Percentiles rank a stretch among this genome's conserved stretches.
phyloP scores from a whole-genome alignment of 257 asterid species.

The Datura wrightii region DNA sequence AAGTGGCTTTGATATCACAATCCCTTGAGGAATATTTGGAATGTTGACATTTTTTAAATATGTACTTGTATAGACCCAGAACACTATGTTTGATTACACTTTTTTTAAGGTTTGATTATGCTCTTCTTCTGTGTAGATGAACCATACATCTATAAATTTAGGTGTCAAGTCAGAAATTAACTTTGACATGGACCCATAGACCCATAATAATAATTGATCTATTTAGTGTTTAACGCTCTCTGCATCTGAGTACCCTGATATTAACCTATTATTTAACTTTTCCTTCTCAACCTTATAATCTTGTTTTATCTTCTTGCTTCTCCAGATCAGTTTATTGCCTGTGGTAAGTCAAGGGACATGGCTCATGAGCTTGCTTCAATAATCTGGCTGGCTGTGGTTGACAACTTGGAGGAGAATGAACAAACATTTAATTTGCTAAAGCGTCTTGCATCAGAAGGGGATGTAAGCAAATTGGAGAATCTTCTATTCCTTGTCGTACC shows the following conservation, averaged over 20 bases:
- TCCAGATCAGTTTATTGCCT: slow-evolving; percentile 82
- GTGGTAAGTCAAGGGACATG: slow-evolving; percentile 70
- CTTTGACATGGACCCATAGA: background rate
- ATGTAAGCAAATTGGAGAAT: slow-evolving; percentile 48
- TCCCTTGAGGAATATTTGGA: slow-evolving; percentile 14
- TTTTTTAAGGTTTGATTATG: background rate
- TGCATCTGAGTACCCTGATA: background rate
- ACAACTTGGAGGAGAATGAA: slow-evolving; percentile 72
- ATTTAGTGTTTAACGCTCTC: slow-evolving; percentile 3
- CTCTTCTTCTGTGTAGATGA: slow-evolving; percentile 25
- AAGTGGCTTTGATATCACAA: background rate
- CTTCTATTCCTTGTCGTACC: slow-evolving; percentile 8
- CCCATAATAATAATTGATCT: background rate
- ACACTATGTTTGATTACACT: background rate
- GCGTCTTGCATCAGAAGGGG: slow-evolving; percentile 74
- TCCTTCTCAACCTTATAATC: slow-evolving; percentile 5
- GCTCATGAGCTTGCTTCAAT: slow-evolving; percentile 70
- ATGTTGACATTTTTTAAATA: background rate
- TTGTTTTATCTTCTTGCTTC: slow-evolving; percentile 30
- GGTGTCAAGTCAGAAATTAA: background rate
- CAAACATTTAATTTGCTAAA: slow-evolving; percentile 62
- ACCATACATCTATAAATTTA: background rate
- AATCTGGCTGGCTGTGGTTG: slow-evolving; percentile 79
- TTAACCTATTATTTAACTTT: background rate
- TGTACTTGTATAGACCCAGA: slow-evolving; percentile 23